Evolutionary conservation across 768 basidiomycete species (phyloP), one percentile per base, ranked within the genome.

Genomic region (Tremella fuciformis): DNA sequence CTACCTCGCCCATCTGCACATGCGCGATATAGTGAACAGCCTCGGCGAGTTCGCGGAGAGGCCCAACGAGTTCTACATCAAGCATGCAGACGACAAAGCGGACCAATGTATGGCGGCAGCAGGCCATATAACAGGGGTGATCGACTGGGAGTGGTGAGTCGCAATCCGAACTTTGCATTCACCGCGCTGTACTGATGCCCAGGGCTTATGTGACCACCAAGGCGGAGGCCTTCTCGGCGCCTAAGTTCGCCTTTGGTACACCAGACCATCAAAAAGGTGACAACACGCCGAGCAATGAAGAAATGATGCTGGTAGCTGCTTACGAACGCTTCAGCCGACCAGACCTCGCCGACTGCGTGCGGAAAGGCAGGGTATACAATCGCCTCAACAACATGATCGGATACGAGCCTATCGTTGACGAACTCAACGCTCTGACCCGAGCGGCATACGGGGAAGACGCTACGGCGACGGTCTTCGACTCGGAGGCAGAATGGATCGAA

Each of bases 171-270:
- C n/a, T 6, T 4, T 46, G 8, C 16, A 4, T 18, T 41, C 13
- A 41, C 11, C 6, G 16, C 4, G n/a, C 15, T 46, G 15, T 8
- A 8, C 22, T n/a, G 22, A n/a, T 46, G 42, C 4, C 6, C 4
- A 46, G 42, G 42, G 42, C 42, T 15, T 46, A 46, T 46, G 42
- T 46, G 7, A 46, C 42, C 22, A 46, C 42, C 6, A 46, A 46
- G 16, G 42, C 42, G 4, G 42, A 46, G 16, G 42, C 42, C 15
- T 46, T 46, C 42, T 46, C 42, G n/a, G 6, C 42, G 7, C 42
- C 42, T 6, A n/a, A 22, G 42, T 6, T 46, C 6, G 6, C 7
- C 15, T 46, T 46, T 22, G 42, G 42, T 8, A 46, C 7, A 6
- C 7, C n/a, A 8, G 22, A 4, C 7, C 42, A 46, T 15, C 6